Evolutionary conservation across 2,329 filamentous ascomycete species (phyloP), one percentile per base, ranked within the genome.

Genomic region (Alternaria consortialis): DNA sequence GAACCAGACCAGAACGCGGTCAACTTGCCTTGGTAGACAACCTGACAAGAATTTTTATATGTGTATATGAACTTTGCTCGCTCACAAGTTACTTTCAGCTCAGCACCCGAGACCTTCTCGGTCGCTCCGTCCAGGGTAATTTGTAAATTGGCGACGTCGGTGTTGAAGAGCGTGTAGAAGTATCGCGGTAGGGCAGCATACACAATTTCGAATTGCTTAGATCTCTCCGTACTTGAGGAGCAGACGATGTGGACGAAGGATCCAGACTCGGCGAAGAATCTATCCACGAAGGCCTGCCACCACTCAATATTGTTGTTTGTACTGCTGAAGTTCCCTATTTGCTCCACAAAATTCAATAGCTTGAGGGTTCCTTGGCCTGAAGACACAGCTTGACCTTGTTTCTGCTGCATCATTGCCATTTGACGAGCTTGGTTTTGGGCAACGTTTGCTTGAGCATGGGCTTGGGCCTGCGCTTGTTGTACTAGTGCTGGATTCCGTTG

Each of bases 141-240:
- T 76, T 97, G 93, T 70, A 98, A 92, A 56, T 89, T 92, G 69
- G 87, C 90, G 56, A 97, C 89, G 13, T 77, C 94, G 62, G 92
- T 94, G 58, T 90, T 90, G 75, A 95, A 97, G 72, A 97, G 91
- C 0, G 92, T 94, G 71, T 91, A 88, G 76, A 97, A 97, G 78
- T 95, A 98, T 72, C 94, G 89, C 34, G 94, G 88, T 46, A 99
- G 84, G 1, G 91, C 91, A 4, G 93, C 87, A 60, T 88, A 92
- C 3, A 90, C 87, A 50, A 98, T 93, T 76, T 97, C 94, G 72
- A 94, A 97, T 71, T 91, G 88, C 81, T 96, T 97, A 56, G 90
- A 86, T 17, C 82, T 84, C 44, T 89, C 87, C 58, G 81, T 81
- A 20, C 86, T 83, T 5, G 76, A 70, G 27, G 81, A 79, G 66